phyloP scores from a whole-genome alignment of 106 monocot genomes.

The Acorus gramineus region DNA sequence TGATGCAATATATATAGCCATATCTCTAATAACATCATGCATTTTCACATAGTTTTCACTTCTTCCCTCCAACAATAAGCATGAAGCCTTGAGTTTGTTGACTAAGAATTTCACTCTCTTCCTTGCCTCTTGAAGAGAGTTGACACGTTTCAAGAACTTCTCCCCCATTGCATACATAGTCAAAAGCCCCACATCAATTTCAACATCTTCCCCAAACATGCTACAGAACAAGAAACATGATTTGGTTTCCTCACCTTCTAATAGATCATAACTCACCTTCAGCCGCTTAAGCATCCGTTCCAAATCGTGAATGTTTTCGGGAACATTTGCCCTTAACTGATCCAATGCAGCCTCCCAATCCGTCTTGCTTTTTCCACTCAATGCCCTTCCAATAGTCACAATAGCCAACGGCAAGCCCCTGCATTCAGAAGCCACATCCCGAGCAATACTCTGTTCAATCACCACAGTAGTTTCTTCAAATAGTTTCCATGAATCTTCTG shows the following conservation, averaged over 20 bases:
- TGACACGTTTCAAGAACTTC: constrained; percentile 2
- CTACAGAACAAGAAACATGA: constrained; percentile 17
- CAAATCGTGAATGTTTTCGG: constrained; percentile 9
- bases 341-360: constrained; percentile 12
- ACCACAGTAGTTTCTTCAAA: constrained; percentile 17
- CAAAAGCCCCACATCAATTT: constrained; percentile 21
- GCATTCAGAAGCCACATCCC: constrained; percentile 12
- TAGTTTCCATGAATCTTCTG: constrained; percentile 21
- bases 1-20: constrained; percentile 11
- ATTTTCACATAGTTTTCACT: constrained; percentile 15
- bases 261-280: constrained; percentile 11
- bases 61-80: constrained; percentile 9
- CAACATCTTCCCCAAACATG: constrained; percentile 13
- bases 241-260: constrained; percentile 5
- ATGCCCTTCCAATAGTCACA: constrained; percentile 22
- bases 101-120: constrained; percentile 9
- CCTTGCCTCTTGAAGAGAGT: constrained; percentile 9
- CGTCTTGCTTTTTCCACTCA: background rate
- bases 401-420: constrained; percentile 19
- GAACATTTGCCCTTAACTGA: constrained; percentile 13
- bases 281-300: constrained; percentile 13
- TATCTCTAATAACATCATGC: constrained; percentile 33
- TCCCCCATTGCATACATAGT: constrained; percentile 14
- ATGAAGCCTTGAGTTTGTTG: constrained; percentile 15
- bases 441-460: constrained; percentile 3